phyloP scores from a whole-genome alignment of 345 rosid species.

The Eucalyptus cloeziana region DNA sequence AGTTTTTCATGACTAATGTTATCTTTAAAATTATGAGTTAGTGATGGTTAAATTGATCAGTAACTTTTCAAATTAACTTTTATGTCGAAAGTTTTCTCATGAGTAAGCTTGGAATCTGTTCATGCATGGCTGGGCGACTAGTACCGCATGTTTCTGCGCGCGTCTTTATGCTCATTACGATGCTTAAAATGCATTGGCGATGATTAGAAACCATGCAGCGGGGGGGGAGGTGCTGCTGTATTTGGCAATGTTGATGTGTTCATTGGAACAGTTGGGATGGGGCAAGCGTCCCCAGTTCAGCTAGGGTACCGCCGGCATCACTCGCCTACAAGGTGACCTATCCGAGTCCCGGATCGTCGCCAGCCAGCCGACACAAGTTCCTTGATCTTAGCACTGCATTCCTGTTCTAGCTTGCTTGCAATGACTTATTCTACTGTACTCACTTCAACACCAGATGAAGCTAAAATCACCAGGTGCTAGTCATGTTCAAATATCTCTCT shows the following conservation, averaged over 20 bases:
- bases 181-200: not conserved
- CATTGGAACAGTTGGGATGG: not conserved
- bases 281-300: not conserved
- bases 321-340: not conserved
- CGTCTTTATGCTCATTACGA: not conserved
- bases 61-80: not conserved
- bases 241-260: not conserved
- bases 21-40: not conserved
- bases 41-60: not conserved
- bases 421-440: not conserved
- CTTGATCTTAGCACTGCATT: not conserved
- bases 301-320: not conserved
- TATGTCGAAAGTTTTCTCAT: not conserved
- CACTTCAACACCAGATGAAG: not conserved
- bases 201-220: not conserved
- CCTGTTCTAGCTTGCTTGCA: not conserved
- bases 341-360: not conserved
- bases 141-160: not conserved
- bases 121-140: not conserved
- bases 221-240: not conserved
- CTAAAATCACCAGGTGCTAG: not conserved
- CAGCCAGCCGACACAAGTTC: not conserved
- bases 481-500: not conserved
- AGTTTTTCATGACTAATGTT: not conserved
- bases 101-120: not conserved